Base-by-base conservation (phyloP, 208 protist species). In the Crithidia expoeki region DNA sequence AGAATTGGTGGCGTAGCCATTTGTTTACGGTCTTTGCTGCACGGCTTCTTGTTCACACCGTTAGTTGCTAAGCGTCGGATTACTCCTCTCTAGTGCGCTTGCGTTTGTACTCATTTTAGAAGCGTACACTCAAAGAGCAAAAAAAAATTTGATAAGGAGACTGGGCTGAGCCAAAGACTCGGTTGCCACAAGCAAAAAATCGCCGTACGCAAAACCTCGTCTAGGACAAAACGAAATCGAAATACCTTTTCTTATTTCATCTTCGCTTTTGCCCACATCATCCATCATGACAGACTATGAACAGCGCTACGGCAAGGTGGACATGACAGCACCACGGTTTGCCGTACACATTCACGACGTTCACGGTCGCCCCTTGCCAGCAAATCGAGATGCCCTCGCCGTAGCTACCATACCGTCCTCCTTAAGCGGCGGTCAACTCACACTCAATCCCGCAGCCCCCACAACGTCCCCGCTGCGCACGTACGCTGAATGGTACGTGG, bases 401-500 rank as follows among this genome's bases (percentile, higher is more conserved):
- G 17, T 27, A 1, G 34, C 30, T n/a, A 14, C 59, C 27, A 2
- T 30, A 3, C 7, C 40, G 23, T 16, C 44, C 30, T 57, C 49
- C 34, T 4, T 47, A 2, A 3, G 17, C 11, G 5, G 4, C 11
- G 58, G 61, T 28, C 25, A 36, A 2, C 17, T 25, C 34, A 33
- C 0, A 30, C 16, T 49, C 44, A 6, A 16, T 44, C 72, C 16
- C 12, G 36, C 11, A 36, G 58, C 53, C 27, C 50, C 32, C 30
- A 46, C 46, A 33, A 42, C 56, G 10, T 61, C 66, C 7, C 60
- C 67, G 14, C 72, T 79, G 57, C 78, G 61, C 55, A 73, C 55
- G 23, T 84, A 82, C 61, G 85, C 79, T 14, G 81, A 85, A 68
- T 77, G 79, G 74, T 90, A 90, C 69, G 47, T 78, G 4, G 57